Conservation (phyloP, 768 basidiomycete genomes). For the Termitomyces sp. region DNA sequence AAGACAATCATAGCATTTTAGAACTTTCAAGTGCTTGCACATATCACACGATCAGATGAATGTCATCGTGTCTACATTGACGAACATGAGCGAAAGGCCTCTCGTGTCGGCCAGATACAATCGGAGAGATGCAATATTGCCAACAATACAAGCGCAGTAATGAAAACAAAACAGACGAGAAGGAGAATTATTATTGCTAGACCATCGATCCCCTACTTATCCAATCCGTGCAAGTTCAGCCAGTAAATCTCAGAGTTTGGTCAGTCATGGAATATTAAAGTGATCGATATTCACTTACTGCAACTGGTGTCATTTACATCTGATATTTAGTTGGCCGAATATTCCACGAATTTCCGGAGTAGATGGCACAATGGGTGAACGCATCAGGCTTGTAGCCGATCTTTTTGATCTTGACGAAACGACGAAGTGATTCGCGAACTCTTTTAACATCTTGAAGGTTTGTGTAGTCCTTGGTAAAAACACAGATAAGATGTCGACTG, state of each 20-base stretch:
- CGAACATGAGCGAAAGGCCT: too few species aligned
- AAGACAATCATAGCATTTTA: too few species aligned
- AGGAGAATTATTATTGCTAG: too few species aligned
- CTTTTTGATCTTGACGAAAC: constrained; percentile 8
- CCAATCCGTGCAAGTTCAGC: neutral
- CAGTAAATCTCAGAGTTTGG: neutral
- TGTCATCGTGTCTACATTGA: too few species aligned
- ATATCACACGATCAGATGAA: too few species aligned
- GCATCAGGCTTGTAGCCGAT: constrained; percentile 16
- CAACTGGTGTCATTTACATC: neutral
- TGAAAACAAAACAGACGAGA: too few species aligned
- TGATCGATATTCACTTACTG: neutral
- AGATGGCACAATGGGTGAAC: constrained; percentile 10
- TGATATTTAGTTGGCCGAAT: neutral
- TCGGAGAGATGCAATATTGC: too few species aligned
- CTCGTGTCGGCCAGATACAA: too few species aligned
- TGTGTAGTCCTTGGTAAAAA: constrained; percentile 13
- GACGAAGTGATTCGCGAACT: constrained; percentile 10
- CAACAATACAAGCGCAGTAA: too few species aligned
- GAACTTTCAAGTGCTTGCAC: too few species aligned
- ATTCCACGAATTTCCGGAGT: neutral
- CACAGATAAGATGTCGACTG: constrained; percentile 9
- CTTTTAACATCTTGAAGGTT: constrained; percentile 5
- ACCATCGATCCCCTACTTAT: too few species aligned
- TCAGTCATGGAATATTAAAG: neutral